A percentile compares a stretch with the other conserved stretches of the same genome.
Evolutionary conservation across 2,329 filamentous ascomycete species (phyloP).

Genomic region (Sphaerulina vaccinii): DNA sequence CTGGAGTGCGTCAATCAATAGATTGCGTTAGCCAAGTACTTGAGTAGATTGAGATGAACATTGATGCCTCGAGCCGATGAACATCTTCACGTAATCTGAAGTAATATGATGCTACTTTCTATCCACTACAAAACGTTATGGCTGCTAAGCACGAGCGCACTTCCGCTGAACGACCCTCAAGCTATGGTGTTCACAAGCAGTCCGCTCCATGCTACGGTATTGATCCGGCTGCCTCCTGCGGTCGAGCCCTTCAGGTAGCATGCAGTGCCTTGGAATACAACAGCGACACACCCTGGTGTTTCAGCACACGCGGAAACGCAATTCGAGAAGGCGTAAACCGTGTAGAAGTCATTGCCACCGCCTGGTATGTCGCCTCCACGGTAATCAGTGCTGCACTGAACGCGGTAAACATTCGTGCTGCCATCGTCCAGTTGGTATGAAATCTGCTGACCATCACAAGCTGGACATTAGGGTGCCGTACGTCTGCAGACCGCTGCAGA

Average conservation of each 20-base stretch:
- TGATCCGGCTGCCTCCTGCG: background rate
- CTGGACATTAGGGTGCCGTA: constrained; percentile 22
- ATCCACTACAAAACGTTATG: too few relatives aligned
- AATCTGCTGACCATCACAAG: constrained; percentile 23
- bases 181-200: background rate
- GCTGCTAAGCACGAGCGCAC: too few relatives aligned
- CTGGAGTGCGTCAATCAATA: too few relatives aligned
- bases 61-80: too few relatives aligned
- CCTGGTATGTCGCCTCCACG: constrained; percentile 30
- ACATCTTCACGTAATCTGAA: too few relatives aligned
- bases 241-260: constrained; percentile 12
- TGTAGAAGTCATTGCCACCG: constrained; percentile 5
- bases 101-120: too few relatives aligned
- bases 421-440: background rate
- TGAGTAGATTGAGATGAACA: too few relatives aligned
- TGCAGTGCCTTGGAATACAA: constrained; percentile 19
- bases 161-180: too few relatives aligned
- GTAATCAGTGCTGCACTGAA: constrained; percentile 34
- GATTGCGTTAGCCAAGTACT: too few relatives aligned
- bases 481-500: background rate
- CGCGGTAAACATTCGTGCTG: constrained; percentile 14
- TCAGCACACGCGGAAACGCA: constrained; percentile 30
- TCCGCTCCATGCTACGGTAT: constrained; percentile 6
- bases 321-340: constrained; percentile 13
- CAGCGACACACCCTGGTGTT: constrained; percentile 27